These are phyloP conservation scores for Cytospora piceicola DNA, from an alignment of 2,329 filamentous ascomycete species.

Conservation along the genomic window DNA sequence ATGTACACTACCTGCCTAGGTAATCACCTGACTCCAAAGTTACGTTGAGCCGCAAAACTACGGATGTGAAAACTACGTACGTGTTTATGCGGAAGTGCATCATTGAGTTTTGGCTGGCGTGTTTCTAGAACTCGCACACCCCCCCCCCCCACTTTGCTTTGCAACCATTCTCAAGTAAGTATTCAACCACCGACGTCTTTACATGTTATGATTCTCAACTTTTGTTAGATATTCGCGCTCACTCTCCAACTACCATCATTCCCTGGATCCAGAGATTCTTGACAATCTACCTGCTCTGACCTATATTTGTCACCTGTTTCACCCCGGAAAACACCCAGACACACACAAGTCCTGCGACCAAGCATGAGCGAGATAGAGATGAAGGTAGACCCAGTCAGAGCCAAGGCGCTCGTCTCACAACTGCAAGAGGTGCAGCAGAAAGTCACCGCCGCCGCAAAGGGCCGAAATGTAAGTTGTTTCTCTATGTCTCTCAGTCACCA, in stretches of 20 bases:
- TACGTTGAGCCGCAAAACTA: too few relatives aligned
- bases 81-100: too few relatives aligned
- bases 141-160: not conserved
- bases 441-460: conserved; percentile 56
- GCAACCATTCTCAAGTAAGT: too few relatives aligned
- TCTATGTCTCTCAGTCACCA: not conserved
- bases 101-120: not conserved
- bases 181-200: not conserved
- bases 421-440: conserved; percentile 63
- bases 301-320: too few relatives aligned
- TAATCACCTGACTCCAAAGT: too few relatives aligned
- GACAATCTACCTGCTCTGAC: too few relatives aligned
- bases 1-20: too few relatives aligned
- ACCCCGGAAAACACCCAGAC: not conserved
- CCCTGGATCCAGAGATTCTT: too few relatives aligned
- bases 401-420: conserved; percentile 65
- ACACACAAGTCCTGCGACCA: conserved; percentile 1
- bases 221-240: not conserved
- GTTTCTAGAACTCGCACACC: not conserved
- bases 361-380: conserved; percentile 57
- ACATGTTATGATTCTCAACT: not conserved
- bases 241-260: not conserved
- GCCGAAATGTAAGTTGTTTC: conserved; percentile 54
- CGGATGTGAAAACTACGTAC: too few relatives aligned
- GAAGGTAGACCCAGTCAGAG: conserved; percentile 65